Evolutionary conservation across 495 filamentous ascomycete genomes (phyloP).

Genomic region (Penicillium odoratum): DNA sequence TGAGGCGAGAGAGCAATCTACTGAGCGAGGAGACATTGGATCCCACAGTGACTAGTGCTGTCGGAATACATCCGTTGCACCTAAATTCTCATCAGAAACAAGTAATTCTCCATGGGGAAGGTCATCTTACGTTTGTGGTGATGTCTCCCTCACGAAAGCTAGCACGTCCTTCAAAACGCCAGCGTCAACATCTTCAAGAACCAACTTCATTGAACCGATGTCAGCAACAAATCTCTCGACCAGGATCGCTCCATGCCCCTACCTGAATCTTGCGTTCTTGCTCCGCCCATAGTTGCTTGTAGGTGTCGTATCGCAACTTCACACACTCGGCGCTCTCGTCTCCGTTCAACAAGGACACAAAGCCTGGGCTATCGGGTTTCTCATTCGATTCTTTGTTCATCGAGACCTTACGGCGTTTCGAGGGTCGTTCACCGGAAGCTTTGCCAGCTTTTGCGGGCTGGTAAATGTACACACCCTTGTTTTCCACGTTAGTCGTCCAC

Average conservation of each 20-base stretch:
- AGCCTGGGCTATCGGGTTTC: constrained; percentile 32
- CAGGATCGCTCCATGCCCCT: background rate
- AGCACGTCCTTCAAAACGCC: constrained; percentile 65
- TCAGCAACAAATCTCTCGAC: constrained; percentile 13
- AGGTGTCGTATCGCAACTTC: constrained; percentile 59
- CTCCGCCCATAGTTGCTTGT: constrained; percentile 63
- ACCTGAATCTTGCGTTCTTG: constrained; percentile 73
- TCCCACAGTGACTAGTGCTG: constrained; percentile 79
- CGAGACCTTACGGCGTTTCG: constrained; percentile 63
- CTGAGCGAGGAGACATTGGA: constrained; percentile 82
- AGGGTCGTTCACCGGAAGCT: constrained; percentile 48
- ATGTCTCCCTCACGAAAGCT: constrained; percentile 60
- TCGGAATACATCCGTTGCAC: constrained; percentile 61
- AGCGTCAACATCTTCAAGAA: constrained; percentile 48
- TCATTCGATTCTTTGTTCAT: constrained; percentile 21
- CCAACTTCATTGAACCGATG: constrained; percentile 18
- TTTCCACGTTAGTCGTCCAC: constrained; percentile 15
- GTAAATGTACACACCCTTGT: constrained; percentile 72
- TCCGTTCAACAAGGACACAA: constrained; percentile 64
- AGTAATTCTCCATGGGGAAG: background rate
- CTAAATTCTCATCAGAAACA: constrained; percentile 27
- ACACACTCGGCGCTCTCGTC: constrained; percentile 54
- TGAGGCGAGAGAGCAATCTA: constrained; percentile 64
- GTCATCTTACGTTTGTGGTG: constrained; percentile 40
- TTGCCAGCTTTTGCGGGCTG: constrained; percentile 46